Evolutionary conservation across 345 rosid genomes (phyloP).

Genomic region (Aquilaria yunnanensis): DNA sequence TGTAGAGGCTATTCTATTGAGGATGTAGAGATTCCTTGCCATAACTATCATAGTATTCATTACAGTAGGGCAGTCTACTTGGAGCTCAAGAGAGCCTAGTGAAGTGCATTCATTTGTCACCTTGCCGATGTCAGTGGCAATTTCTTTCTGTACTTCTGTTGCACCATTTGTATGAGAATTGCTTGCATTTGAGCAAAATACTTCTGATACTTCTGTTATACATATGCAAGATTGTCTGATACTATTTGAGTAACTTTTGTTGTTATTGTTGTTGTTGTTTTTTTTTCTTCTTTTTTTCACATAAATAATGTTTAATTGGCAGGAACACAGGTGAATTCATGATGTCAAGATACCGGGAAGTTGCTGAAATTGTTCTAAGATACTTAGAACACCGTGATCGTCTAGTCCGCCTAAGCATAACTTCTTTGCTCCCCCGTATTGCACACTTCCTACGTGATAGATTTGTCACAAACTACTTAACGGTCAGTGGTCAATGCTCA

Average conservation of each 20-base stretch:
- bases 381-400: constrained; percentile 90
- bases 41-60: background rate
- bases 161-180: too few species aligned
- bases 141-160: too few species aligned
- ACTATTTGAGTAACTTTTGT: too few species aligned
- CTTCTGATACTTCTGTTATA: too few species aligned
- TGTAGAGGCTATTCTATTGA: too few species aligned
- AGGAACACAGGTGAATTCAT: constrained; percentile 99
- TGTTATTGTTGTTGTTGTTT: too few species aligned
- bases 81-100: too few species aligned
- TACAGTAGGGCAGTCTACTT: too few species aligned
- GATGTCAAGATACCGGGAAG: constrained; percentile 99
- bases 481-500: constrained; percentile 40
- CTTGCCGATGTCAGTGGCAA: too few species aligned
- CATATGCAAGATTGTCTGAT: too few species aligned
- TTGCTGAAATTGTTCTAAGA: constrained; percentile 94
- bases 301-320: constrained; percentile 23
- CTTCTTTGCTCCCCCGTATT: constrained; percentile 95
- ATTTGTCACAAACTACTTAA: constrained; percentile 88
- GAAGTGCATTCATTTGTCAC: too few species aligned
- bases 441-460: constrained; percentile 98
- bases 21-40: background rate
- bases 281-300: background rate
- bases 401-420: constrained; percentile 99
- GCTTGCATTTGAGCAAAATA: too few species aligned